Evolutionary conservation across 352 stramenopile species (phyloP), one percentile per base, ranked within the genome.

Genomic region (Globisporangium splendens): DNA sequence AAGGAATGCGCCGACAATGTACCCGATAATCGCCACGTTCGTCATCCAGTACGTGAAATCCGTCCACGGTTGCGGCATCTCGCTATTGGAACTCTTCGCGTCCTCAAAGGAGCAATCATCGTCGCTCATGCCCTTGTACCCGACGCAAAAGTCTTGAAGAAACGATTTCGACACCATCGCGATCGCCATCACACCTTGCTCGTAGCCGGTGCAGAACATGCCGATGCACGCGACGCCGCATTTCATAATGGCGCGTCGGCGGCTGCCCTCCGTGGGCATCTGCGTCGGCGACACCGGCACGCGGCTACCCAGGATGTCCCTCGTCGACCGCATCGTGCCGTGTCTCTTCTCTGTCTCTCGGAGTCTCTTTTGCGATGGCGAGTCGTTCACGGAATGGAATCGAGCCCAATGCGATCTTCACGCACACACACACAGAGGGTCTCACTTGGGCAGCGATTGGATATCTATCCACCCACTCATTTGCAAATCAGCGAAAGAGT

Each of bases 11-110:
- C 57, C 57, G 7, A 47, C 24, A 31, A 56, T 28, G 50, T 54
- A 57, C 10, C 48, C 57, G 31, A 63, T 41, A 20, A 50, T 63
- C 15, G 31, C 33, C 14, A 35, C 46, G 0, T 18, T 44, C 10
- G 24, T 21, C 22, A 50, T 38, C 42, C 49, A 56, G 20, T 59
- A 35, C n/a, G 22, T 18, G 17, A 59, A 59, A n/a, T 43, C 15
- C n/a, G 41, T 15, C 52, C 52, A 59, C 39, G 39, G 2, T 10
- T 44, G 39, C 39, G 39, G 39, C 13, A 44, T 35, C 5, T 35
- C 28, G 28, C 28, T n/a, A 1, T n/a, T 44, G 39, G 39, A 44
- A 12, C 39, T 44, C 5, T n/a, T 44, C 39, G 39, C 39, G 28
- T 35, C 28, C 28, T 35, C 28, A 8, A 35, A 35, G 8, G 39